Evolutionary conservation across 148 eudicot genomes (phyloP).

Genomic region (Arbutus unedo): DNA sequence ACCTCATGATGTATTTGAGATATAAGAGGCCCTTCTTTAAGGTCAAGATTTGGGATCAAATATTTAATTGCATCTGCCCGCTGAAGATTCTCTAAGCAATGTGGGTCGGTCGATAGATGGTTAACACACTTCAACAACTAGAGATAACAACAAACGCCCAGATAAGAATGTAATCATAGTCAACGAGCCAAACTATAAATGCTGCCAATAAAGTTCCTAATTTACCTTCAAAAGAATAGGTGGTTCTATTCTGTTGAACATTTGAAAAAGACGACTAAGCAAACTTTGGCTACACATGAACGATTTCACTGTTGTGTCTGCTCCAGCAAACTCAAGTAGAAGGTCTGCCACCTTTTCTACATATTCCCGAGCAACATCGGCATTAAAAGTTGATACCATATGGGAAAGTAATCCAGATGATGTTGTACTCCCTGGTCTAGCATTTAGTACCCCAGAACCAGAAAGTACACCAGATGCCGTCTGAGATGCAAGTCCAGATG

Average conservation of each 20-base stretch:
- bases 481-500: slow-evolving; percentile 81
- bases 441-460: slow-evolving; percentile 94
- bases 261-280: slow-evolving; percentile 89
- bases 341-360: slow-evolving; percentile 96
- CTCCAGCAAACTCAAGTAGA: slow-evolving; percentile 84
- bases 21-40: slow-evolving; percentile 91
- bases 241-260: slow-evolving; percentile 93
- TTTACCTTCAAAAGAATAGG: slow-evolving; percentile 89
- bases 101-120: slow-evolving; percentile 91
- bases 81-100: slow-evolving; percentile 97
- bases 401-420: slow-evolving; percentile 90
- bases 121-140: slow-evolving; percentile 91
- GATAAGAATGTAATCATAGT: not conserved
- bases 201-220: not conserved
- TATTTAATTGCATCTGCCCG: slow-evolving; percentile 93
- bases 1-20: slow-evolving; percentile 94
- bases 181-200: not conserved
- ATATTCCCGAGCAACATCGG: slow-evolving; percentile 91
- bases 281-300: slow-evolving; percentile 93
- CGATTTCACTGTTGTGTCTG: slow-evolving; percentile 87
- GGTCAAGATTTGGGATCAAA: slow-evolving; percentile 95
- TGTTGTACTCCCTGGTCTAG: slow-evolving; percentile 92
- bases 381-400: slow-evolving; percentile 76
- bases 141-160: slow-evolving; percentile 12
- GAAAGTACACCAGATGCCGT: slow-evolving; percentile 93